Percentiles rank a stretch among this genome's conserved stretches.
Evolutionary conservation across 345 rosid genomes (phyloP).

Genomic region (Eucalyptus pumila): DNA sequence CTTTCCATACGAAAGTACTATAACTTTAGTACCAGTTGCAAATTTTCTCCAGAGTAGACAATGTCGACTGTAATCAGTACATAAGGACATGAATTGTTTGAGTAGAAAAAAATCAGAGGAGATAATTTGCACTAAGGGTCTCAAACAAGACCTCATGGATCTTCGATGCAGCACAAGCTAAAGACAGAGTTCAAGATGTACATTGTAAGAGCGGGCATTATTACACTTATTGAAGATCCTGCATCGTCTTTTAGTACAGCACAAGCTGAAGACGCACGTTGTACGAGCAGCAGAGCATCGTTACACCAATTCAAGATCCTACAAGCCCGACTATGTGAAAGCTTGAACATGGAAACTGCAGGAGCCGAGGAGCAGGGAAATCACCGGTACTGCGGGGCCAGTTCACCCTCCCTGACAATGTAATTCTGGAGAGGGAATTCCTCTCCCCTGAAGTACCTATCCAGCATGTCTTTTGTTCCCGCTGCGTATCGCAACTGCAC

Average conservation of each 20-base stretch:
- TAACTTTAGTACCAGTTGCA: neutral
- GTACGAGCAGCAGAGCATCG: neutral
- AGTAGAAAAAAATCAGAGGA: neutral
- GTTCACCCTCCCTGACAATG: slow-evolving; percentile 75
- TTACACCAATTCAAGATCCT: neutral
- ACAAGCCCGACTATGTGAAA: neutral
- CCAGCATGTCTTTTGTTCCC: slow-evolving; percentile 89
- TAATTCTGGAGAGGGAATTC: slow-evolving; percentile 70
- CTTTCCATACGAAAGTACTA: neutral
- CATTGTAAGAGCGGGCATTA: neutral
- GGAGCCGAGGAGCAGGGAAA: neutral
- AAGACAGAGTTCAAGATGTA: neutral
- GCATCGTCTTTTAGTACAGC: neutral
- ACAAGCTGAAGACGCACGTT: neutral
- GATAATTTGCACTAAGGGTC: neutral
- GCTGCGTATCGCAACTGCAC: slow-evolving; percentile 80
- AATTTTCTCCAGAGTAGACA: neutral
- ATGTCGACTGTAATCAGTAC: neutral
- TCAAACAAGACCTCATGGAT: neutral
- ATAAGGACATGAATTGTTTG: neutral
- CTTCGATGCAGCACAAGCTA: neutral
- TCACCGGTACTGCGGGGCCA: slow-evolving; percentile 78
- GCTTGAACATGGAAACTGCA: neutral
- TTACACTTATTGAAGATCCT: neutral
- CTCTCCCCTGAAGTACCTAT: slow-evolving; percentile 82